These are phyloP conservation scores for Cutaneotrichosporon mucoides DNA, from an alignment of 1,284 basidiomycete genomes.

Conservation along the genomic window DNA sequence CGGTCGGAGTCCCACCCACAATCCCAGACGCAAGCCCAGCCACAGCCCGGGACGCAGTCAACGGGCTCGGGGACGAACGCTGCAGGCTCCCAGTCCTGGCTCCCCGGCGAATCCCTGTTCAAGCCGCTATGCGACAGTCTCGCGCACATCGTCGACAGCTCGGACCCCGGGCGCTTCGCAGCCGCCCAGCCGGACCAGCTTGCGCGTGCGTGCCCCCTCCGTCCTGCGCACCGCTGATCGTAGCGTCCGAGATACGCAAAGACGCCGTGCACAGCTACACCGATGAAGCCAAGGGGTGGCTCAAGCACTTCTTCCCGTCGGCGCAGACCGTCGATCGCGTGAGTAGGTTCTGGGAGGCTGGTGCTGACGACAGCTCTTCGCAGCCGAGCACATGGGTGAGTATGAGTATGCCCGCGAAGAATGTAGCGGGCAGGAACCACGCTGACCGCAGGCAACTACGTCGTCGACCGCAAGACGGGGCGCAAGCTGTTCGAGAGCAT, in stretches of 20 bases:
- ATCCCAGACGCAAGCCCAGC: too few relatives aligned
- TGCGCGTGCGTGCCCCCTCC: slow-evolving; percentile 26
- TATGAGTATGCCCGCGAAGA: background rate
- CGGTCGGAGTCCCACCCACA: background rate
- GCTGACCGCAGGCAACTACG: slow-evolving; percentile 56
- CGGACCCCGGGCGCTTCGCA: background rate
- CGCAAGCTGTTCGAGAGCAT: slow-evolving; percentile 71
- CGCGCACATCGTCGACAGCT: slow-evolving; percentile 30
- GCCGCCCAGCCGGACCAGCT: slow-evolving; percentile 21
- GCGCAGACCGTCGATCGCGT: slow-evolving; percentile 40
- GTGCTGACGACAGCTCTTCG: slow-evolving; percentile 34
- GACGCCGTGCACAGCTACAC: slow-evolving; percentile 37
- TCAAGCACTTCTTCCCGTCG: slow-evolving; percentile 39
- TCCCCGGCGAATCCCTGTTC: background rate
- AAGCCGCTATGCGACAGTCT: slow-evolving; percentile 33
- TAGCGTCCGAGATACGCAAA: slow-evolving; percentile 26
- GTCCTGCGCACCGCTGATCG: background rate
- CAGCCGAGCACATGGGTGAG: slow-evolving; percentile 45
- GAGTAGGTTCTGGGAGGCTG: slow-evolving; percentile 2
- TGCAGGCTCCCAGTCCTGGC: too few relatives aligned
- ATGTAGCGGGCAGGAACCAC: too few relatives aligned
- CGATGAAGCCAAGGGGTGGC: slow-evolving; percentile 29
- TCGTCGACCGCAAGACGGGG: slow-evolving; percentile 58
- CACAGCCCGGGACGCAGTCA: too few relatives aligned
- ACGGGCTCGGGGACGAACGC: too few relatives aligned